Base-by-base conservation (phyloP, 2,329 filamentous ascomycete genomes). In the Sporothrix variecibatus region DNA sequence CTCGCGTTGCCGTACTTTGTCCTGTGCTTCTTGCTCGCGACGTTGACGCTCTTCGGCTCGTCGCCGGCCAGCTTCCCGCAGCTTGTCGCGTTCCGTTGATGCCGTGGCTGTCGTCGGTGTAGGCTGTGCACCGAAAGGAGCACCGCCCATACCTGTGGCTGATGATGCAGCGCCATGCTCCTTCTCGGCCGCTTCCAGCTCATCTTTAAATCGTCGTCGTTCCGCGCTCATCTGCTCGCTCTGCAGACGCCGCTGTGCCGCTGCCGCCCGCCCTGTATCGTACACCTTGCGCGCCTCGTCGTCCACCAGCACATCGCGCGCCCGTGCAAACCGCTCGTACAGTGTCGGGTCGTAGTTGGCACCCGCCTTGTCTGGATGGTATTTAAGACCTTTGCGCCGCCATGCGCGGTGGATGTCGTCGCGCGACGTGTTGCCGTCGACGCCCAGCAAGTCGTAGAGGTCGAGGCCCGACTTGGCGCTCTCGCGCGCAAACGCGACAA, bases 351-450 rank as follows among this genome's bases (percentile, higher is more conserved):
- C 94, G 78, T 92, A 94, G 51, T 87, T 85, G 71, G 89, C 90
- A 76, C 91, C 89, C 73, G 95, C 91, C 84, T 98, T 97, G 87
- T 98, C 95, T 0, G 95, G 95, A 82, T 98, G 95, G 85, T 95
- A 94, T 80, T 94, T 94, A n/a, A 97, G 86, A 1, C 80, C 80
- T 3, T 94, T 94, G 40, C 92, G 91, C 79, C 94, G 90, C 86
- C 95, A 98, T 62, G 94, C 94, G 77, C 92, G 91, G 76, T 93
- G 91, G 79, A 97, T 92, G 76, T 94, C 92, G n/a, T 89, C 84
- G 73, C 92, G 91, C 26, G 87, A 84, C 0, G 91, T 89, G 23
- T 90, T 87, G 26, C 90, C 86, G 73, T 90, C 85, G 69, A 96
- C 86, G 73, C 88, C 88, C 20, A 97, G 88, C 34, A 97, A 87